Conservation (phyloP, 2,329 filamentous ascomycete genomes). For the Monosporascus sp. region DNA sequence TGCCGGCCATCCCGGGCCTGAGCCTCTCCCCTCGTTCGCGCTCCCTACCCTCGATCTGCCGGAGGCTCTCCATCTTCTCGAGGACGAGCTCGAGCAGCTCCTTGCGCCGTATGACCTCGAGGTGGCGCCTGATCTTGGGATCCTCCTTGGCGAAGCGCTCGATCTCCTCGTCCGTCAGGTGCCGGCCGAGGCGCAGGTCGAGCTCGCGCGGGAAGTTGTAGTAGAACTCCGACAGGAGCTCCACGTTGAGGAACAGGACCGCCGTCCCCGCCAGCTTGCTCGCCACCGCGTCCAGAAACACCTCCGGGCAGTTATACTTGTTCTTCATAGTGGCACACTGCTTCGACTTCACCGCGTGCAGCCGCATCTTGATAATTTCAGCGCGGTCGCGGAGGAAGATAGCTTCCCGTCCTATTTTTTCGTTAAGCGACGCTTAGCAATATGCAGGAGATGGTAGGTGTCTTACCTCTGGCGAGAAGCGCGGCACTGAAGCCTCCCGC, state of each 20-base stretch:
- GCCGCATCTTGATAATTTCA: slow-evolving; percentile 84
- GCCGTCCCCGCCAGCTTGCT: slow-evolving; percentile 92
- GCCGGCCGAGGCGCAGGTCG: slow-evolving; percentile 77
- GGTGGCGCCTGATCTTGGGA: slow-evolving; percentile 78
- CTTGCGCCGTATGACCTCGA: slow-evolving; percentile 89
- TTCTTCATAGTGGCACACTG: slow-evolving; percentile 80
- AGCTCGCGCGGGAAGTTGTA: slow-evolving; percentile 95
- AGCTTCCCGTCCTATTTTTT: slow-evolving; percentile 70
- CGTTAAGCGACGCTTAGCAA: slow-evolving; percentile 19
- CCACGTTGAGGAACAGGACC: slow-evolving; percentile 94
- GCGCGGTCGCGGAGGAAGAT: slow-evolving; percentile 90
- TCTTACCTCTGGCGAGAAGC: slow-evolving; percentile 72
- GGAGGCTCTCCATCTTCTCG: slow-evolving; percentile 89
- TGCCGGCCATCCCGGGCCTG: slow-evolving; percentile 16
- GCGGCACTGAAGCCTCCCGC: slow-evolving; percentile 91
- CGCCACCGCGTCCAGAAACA: slow-evolving; percentile 96
- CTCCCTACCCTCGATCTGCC: slow-evolving; percentile 74
- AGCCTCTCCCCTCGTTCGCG: slow-evolving; percentile 41
- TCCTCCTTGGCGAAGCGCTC: slow-evolving; percentile 92
- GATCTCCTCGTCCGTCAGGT: slow-evolving; percentile 72
- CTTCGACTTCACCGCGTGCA: slow-evolving; percentile 82
- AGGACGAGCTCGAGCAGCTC: slow-evolving; percentile 89
- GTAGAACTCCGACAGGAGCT: slow-evolving; percentile 94
- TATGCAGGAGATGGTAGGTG: neutral
- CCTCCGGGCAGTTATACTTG: slow-evolving; percentile 94